Percentiles rank a stretch among this genome's conserved stretches.
phyloP scores from a whole-genome alignment of 1,139 yeast genomes.

The Yamadazyma jaroonii region DNA sequence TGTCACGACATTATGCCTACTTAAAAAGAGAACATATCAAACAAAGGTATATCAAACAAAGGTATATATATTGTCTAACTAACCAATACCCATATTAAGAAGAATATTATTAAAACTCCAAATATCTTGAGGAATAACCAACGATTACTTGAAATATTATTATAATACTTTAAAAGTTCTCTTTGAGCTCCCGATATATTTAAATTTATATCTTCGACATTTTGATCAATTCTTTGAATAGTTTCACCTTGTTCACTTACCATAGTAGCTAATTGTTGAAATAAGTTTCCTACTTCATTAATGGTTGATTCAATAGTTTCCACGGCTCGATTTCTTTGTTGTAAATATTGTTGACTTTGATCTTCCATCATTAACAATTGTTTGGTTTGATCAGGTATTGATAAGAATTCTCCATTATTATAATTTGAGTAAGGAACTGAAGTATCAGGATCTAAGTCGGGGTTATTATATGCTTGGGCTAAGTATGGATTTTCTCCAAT shows the following conservation, averaged over 20 bases:
- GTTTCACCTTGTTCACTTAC: slow-evolving; percentile 97
- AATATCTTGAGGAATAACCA: slow-evolving; percentile 91
- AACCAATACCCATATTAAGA: slow-evolving; percentile 75
- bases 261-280: slow-evolving; percentile 95
- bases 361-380: slow-evolving; percentile 75
- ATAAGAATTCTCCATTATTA: slow-evolving; percentile 41
- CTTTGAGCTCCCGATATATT: slow-evolving; percentile 94
- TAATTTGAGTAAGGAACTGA: slow-evolving; percentile 23
- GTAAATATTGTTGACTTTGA: slow-evolving; percentile 68
- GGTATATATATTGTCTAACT: slow-evolving; percentile 31
- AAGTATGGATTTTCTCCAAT: slow-evolving; percentile 44
- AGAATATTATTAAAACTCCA: slow-evolving; percentile 78
- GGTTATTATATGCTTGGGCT: slow-evolving; percentile 17
- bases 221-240: slow-evolving; percentile 91
- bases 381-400: slow-evolving; percentile 74
- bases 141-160: slow-evolving; percentile 82
- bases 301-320: slow-evolving; percentile 95
- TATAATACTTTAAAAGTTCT: slow-evolving; percentile 85
- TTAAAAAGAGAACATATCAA: background rate
- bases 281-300: slow-evolving; percentile 92
- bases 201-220: slow-evolving; percentile 88
- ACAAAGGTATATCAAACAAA: background rate
- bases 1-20: no score
- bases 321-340: slow-evolving; percentile 84
- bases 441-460: slow-evolving; percentile 33